Evolutionary conservation across 2,329 filamentous ascomycete genomes (phyloP).

Genomic region (Ophiostoma australiae): DNA sequence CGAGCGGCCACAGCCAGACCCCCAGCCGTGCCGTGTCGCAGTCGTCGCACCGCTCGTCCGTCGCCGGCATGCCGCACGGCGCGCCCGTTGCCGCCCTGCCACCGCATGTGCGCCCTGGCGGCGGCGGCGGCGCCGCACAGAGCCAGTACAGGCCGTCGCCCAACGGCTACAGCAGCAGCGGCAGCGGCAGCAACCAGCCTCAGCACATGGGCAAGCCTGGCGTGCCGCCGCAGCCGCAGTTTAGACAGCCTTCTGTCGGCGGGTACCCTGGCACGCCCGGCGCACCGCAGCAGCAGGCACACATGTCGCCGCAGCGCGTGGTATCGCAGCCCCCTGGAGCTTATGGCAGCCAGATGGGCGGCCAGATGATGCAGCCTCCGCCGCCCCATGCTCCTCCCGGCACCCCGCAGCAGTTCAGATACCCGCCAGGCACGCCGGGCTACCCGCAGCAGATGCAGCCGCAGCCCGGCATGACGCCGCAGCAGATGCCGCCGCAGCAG

Average conservation of each 20-base stretch:
- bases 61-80: constrained; percentile 28
- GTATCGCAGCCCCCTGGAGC: constrained; percentile 34
- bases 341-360: constrained; percentile 31
- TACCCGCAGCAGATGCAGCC: constrained; percentile 33
- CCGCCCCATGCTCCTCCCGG: constrained; percentile 35
- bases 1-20: constrained; percentile 35
- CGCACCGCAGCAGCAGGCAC: neutral
- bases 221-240: constrained; percentile 31
- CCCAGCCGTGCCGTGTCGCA: constrained; percentile 40
- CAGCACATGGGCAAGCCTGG: constrained; percentile 50
- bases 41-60: constrained; percentile 36
- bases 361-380: constrained; percentile 32
- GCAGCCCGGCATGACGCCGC: constrained; percentile 30
- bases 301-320: constrained; percentile 19
- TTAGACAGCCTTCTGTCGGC: constrained; percentile 24
- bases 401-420: constrained; percentile 41
- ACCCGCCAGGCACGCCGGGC: constrained; percentile 26
- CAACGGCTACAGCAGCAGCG: constrained; percentile 32
- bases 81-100: constrained; percentile 31
- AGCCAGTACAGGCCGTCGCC: constrained; percentile 43
- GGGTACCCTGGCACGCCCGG: constrained; percentile 16
- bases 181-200: constrained; percentile 37
- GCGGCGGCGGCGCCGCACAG: constrained; percentile 35
- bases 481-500: constrained; percentile 30
- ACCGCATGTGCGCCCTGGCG: constrained; percentile 26